Base-by-base conservation (phyloP, 495 filamentous ascomycete genomes). In the Penicillium bovifimosum region DNA sequence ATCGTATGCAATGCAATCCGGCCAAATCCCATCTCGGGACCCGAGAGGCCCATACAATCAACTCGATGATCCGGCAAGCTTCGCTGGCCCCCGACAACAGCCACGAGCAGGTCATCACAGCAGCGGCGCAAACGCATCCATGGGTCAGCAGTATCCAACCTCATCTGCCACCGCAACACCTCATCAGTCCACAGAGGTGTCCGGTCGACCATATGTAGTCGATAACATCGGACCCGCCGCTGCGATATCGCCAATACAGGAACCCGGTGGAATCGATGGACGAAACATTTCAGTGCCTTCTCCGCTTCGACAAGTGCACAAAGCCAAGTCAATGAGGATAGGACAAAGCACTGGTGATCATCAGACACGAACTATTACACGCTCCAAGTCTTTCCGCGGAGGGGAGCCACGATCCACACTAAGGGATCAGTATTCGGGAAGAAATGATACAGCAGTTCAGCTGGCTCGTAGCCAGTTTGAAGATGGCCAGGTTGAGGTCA, bases 231-330 rank as follows among this genome's bases (percentile, higher is more conserved):
- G 55, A 13, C 41, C 50, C 17, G 38, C 59, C 5, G 67, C 52
- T 38, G 66, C 49, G 44, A 64, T 74, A 41, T 70, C 62, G 16
- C 62, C 63, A 4, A 69, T 71, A 29, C 63, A 41, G 24, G 74
- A 77, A 43, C 64, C 68, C 31, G 53, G 56, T 6, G 73, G 68
- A 6, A 72, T 81, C 5, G 80, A 85, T 60, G 79, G 84, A 40
- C 76, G 80, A n/a, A 71, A 83, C 44, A 75, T 77, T 5, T 86
- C 84, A 9, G 73, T 74, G 13, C 84, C 86, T 16, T 91, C 87
- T 2, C 91, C 88, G 1, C 90, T 84, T 55, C 80, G 83, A n/a
- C 84, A 78, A 44, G 71, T 91, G 43, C 84, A 83, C 43, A 88
- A 84, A 60, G 80, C 89, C 11, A 85, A 77, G 59, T 91, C 88